Conservation (phyloP, 225 moss, liverwort and hornwort species). For the Pleurozium schreberi region DNA sequence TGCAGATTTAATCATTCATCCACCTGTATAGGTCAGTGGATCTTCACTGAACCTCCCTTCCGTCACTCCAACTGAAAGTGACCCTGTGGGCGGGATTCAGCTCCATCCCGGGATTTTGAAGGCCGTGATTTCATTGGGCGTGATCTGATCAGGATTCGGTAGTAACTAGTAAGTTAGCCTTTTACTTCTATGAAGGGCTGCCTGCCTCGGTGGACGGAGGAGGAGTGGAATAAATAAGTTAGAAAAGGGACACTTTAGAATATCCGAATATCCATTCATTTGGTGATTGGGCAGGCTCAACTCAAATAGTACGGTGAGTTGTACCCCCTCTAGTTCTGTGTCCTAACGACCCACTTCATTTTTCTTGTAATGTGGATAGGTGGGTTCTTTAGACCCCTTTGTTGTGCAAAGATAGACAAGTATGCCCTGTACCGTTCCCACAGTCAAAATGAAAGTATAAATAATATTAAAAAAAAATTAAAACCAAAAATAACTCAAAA, state of each 20-base stretch:
- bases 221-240: too few relatives aligned
- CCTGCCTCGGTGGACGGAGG: neutral
- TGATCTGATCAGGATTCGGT: neutral
- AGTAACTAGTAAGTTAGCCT: neutral
- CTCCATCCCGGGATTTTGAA: neutral
- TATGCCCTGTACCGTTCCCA: too few relatives aligned
- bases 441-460: too few relatives aligned
- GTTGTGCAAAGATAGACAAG: neutral
- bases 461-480: too few relatives aligned
- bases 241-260: neutral
- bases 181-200: neutral
- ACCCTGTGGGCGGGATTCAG: neutral
- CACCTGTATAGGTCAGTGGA: neutral
- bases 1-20: neutral
- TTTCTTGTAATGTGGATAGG: neutral
- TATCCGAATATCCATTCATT: neutral
- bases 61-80: too few relatives aligned
- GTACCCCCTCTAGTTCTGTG: too few relatives aligned
- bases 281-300: neutral
- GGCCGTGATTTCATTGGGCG: neutral
- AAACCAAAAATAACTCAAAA: too few relatives aligned
- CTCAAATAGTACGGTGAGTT: neutral
- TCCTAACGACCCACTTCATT: neutral
- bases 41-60: neutral
- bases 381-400: neutral